These are phyloP conservation scores for Skeletonema menzelii DNA, from an alignment of 108 stramenopile species.

Conservation along the genomic window DNA sequence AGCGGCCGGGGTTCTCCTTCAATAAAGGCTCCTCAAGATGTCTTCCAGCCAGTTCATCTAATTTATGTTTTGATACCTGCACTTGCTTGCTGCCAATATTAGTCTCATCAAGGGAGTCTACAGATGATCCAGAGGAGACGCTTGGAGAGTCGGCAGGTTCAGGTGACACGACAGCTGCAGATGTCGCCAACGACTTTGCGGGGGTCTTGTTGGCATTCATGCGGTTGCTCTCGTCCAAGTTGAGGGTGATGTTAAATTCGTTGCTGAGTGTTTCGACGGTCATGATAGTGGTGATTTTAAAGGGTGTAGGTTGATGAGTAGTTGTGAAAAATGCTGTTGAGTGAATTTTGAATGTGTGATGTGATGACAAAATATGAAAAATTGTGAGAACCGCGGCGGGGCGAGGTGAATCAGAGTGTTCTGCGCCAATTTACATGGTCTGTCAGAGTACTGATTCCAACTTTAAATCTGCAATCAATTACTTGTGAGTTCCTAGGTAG, in stretches of 20 bases:
- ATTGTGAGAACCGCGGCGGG: neutral
- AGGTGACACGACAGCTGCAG: slow-evolving; percentile 15
- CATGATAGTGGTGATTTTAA: slow-evolving; percentile 15
- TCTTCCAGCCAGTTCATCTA: slow-evolving; percentile 57
- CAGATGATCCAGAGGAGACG: slow-evolving; percentile 19
- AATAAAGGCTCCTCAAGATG: slow-evolving; percentile 66
- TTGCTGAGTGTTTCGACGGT: slow-evolving; percentile 23
- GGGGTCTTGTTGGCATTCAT: slow-evolving; percentile 18
- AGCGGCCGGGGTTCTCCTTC: slow-evolving; percentile 88
- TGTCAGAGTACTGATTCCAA: neutral
- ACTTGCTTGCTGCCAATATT: slow-evolving; percentile 1
- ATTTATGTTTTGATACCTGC: neutral
- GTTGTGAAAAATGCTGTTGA: neutral
- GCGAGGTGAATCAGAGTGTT: neutral
- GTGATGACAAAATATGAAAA: neutral
- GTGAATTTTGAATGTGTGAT: neutral
- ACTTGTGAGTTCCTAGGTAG: neutral
- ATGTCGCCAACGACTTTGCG: neutral
- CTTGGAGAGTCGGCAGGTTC: slow-evolving; percentile 15
- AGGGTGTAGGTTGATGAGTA: neutral
- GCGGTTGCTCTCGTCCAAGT: slow-evolving; percentile 36
- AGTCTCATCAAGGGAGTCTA: slow-evolving; percentile 3
- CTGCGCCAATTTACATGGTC: neutral
- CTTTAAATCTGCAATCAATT: neutral
- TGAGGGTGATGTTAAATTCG: slow-evolving; percentile 31